Evolutionary conservation across 1,139 yeast species (phyloP), one percentile per base, ranked within the genome.

Genomic region (Yarrowia galli): DNA sequence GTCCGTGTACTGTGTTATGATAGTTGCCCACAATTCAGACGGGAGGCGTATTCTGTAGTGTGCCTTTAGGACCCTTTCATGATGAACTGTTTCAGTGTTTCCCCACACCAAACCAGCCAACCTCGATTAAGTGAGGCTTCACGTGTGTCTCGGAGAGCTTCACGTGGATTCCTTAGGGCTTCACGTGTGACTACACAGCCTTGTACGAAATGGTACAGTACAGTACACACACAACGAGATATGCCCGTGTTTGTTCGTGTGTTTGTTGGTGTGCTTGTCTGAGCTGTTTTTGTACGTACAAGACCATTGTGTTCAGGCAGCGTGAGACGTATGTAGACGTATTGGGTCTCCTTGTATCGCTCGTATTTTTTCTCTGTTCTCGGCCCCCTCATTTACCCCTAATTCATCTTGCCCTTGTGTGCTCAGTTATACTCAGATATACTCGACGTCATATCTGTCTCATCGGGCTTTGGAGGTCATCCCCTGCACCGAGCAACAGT

Each of bases 401-500:
- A 51, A 51, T 35, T n/a, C 28, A 28, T 28, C 32, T 28, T 1
- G 32, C 32, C n/a, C n/a, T 36, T 51, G 18, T 20, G 28, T 25
- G 7, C 32, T 28, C 32, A 28, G 32, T 28, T 28, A 28, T 28
- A 28, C 32, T 28, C 32, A 28, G 16, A 23, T 9, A 4, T 42
- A 18, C 15, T 42, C 20, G 46, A 42, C 46, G 23, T 42, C 46
- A 18, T 18, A 13, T 51, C 58, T 51, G 43, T 51, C 58, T 51
- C 58, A 51, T 51, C 58, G 58, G 42, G 42, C 10, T 48, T 48
- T 35, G 42, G 20, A 35, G 58, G 58, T 35, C 58, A 36, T 35
- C 58, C 58, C 58, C 58, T 36, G 42, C 58, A 51, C 58, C 51
- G 36, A 48, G 53, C 53, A 48, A 48, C 53, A 48, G 28, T 25